phyloP scores from a whole-genome alignment of 768 basidiomycete genomes.

The Amanita thiersii region DNA sequence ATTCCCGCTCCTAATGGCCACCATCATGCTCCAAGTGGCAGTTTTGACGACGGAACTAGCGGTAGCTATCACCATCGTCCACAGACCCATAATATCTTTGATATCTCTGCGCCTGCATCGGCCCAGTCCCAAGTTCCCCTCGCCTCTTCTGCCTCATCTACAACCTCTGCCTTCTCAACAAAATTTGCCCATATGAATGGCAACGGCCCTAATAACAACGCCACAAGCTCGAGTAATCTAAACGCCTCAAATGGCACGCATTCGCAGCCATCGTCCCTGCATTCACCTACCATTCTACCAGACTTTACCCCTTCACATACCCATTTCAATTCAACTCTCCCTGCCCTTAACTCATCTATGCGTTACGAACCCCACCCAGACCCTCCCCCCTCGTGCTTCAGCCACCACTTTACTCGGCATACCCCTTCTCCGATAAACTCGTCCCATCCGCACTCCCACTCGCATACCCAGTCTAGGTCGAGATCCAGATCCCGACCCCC shows the following conservation, averaged over 20 bases:
- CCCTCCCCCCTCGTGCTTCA: conserved; percentile 20
- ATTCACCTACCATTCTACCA: background rate
- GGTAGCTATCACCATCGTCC: conserved; percentile 18
- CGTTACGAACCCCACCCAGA: conserved; percentile 41
- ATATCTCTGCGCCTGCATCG: conserved; percentile 19
- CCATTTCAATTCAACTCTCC: conserved; percentile 43
- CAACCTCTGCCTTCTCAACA: background rate
- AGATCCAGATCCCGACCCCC: conserved; percentile 8
- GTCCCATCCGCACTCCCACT: conserved; percentile 6
- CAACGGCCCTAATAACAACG: background rate
- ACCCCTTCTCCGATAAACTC: conserved; percentile 7
- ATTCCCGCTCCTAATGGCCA: conserved; percentile 13
- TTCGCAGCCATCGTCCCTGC: conserved; percentile 3
- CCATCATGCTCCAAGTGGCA: conserved; percentile 11
- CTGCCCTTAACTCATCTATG: conserved; percentile 43
- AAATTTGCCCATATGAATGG: conserved; percentile 1
- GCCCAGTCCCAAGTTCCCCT: background rate
- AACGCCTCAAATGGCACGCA: background rate
- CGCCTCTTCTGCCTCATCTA: background rate
- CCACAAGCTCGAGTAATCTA: background rate
- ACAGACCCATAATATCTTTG: conserved; percentile 31
- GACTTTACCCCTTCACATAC: conserved; percentile 5
- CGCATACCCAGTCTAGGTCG: conserved; percentile 8
- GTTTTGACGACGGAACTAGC: conserved; percentile 3
- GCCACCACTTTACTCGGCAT: conserved; percentile 16